Evolutionary conservation across 495 filamentous ascomycete species (phyloP).

Genomic region (Podospora pseudopauciseta): DNA sequence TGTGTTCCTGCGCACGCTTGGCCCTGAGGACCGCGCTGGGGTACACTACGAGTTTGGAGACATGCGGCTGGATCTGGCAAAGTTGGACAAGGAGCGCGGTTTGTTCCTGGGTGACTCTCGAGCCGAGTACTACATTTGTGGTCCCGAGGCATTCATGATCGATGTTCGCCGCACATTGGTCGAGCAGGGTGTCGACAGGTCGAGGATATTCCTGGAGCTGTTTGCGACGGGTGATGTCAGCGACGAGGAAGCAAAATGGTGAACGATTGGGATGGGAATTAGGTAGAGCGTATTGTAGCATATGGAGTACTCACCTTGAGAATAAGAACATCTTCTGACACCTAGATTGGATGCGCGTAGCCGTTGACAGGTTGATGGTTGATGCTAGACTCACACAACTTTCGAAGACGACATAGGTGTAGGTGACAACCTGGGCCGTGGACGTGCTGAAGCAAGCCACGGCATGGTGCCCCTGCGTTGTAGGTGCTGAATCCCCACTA

Average conservation of each 20-base stretch:
- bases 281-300: neutral
- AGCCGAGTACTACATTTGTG: constrained; percentile 66
- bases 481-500: neutral
- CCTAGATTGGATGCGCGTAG: neutral
- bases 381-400: neutral
- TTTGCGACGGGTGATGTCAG: constrained; percentile 58
- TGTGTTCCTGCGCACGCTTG: constrained; percentile 41
- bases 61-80: constrained; percentile 51
- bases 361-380: neutral
- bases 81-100: constrained; percentile 49
- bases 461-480: neutral
- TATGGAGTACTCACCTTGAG: neutral
- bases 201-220: constrained; percentile 61
- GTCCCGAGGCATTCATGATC: constrained; percentile 63
- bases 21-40: constrained; percentile 45
- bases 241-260: constrained; percentile 14
- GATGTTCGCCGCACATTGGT: constrained; percentile 48
- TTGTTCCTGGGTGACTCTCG: constrained; percentile 49
- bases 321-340: neutral
- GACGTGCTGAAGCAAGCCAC: neutral
- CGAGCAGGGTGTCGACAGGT: constrained; percentile 48
- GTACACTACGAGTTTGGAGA: constrained; percentile 53
- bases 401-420: neutral
- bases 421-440: no score
- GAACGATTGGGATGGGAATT: neutral